phyloP scores from a whole-genome alignment of 2,329 filamentous ascomycete genomes.

The Capronia coronata region DNA sequence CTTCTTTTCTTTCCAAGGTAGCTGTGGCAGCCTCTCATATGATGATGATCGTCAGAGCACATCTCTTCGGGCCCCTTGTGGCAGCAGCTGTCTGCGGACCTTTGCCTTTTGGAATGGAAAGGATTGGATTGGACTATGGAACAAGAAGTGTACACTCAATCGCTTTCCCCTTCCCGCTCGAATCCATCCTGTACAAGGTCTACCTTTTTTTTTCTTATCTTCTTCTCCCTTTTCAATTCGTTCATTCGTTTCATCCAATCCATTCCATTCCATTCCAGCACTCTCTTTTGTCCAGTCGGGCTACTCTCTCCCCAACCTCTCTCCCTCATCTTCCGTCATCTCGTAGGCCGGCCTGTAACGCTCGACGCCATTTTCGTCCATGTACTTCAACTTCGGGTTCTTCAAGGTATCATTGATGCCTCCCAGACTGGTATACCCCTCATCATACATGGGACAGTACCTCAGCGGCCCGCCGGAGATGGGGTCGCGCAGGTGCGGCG shows the following conservation, averaged over 20 bases:
- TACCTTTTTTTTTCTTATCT: too few relatives aligned
- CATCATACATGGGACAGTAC: conserved; percentile 83
- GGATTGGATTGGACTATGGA: too few relatives aligned
- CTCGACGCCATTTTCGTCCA: conserved; percentile 29
- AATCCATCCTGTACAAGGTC: too few relatives aligned
- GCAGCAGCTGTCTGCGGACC: too few relatives aligned
- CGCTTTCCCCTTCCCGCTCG: too few relatives aligned
- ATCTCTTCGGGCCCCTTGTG: too few relatives aligned
- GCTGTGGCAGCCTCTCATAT: too few relatives aligned
- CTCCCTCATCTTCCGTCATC: conserved; percentile 65
- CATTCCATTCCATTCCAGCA: not conserved
- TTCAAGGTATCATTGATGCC: conserved; percentile 82
- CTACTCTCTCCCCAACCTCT: conserved; percentile 66
- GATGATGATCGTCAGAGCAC: too few relatives aligned
- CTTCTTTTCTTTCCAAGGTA: too few relatives aligned
- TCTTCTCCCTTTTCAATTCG: not conserved
- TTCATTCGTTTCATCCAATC: not conserved
- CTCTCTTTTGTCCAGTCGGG: too few relatives aligned
- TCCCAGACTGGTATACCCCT: conserved; percentile 86
- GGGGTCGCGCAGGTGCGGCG: conserved; percentile 55
- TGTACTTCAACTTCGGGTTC: conserved; percentile 64
- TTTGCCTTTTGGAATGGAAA: too few relatives aligned
- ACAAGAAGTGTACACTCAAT: too few relatives aligned
- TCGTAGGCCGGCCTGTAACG: conserved; percentile 68
- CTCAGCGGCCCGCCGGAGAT: conserved; percentile 44